Percentiles rank a stretch among this genome's conserved stretches.
These are phyloP conservation scores for Chlamydomonas eustigma DNA, from an alignment of 139 green algal species.

Conservation along the genomic window DNA sequence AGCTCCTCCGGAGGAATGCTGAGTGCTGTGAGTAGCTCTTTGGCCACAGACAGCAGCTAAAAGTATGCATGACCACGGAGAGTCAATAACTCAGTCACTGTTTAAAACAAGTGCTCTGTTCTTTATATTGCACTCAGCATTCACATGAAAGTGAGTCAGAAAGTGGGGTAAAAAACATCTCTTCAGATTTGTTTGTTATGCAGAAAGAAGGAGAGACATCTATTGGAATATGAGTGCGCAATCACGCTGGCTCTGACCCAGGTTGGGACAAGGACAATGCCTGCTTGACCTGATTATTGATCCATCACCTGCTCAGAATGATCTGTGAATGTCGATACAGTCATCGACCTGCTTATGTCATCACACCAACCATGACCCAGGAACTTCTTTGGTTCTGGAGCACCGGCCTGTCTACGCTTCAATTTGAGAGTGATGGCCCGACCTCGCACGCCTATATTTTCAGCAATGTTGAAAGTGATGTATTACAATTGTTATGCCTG, in stretches of 20 bases:
- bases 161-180: neutral
- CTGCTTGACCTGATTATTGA: too few species aligned
- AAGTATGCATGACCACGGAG: too few species aligned
- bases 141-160: neutral
- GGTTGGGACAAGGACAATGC: too few species aligned
- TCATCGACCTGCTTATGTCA: constrained; percentile 58
- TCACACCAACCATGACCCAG: constrained; percentile 88
- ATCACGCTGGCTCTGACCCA: too few species aligned
- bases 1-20: constrained; percentile 54
- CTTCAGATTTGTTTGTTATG: neutral
- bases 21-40: constrained; percentile 56
- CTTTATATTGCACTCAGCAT: neutral
- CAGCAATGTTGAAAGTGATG: too few species aligned
- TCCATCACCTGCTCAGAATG: neutral
- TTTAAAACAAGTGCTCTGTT: too few species aligned
- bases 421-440: constrained; percentile 18
- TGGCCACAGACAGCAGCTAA: neutral
- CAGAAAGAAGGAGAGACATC: too few species aligned
- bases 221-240: too few species aligned
- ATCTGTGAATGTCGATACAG: constrained; percentile 21
- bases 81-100: too few species aligned
- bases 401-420: constrained; percentile 69
- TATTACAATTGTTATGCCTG: too few species aligned
- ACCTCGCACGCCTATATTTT: too few species aligned
- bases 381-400: constrained; percentile 74